phyloP scores from a whole-genome alignment of 129 eudicot genomes.

The Flaveria trinervia region DNA sequence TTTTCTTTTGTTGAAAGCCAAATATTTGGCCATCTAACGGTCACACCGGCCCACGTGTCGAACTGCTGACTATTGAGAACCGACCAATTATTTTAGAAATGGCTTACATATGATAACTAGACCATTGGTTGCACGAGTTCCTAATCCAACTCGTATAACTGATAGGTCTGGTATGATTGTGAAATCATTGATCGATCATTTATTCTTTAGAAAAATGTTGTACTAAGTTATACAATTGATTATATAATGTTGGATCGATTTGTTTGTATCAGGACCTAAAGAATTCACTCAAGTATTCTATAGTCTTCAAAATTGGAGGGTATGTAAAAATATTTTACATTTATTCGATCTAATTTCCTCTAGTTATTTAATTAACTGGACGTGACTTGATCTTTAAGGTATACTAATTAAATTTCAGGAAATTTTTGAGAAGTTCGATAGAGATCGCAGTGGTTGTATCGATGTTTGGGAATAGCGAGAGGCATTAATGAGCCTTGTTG shows the following conservation, averaged over 20 bases:
- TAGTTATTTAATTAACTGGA: not conserved
- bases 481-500: slow-evolving; percentile 57
- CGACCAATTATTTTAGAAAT: too few relatives aligned
- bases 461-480: slow-evolving; percentile 66
- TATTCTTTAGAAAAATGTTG: not conserved
- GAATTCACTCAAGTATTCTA: slow-evolving; percentile 66
- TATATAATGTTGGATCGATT: too few relatives aligned
- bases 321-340: slow-evolving; percentile 16
- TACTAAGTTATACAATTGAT: too few relatives aligned
- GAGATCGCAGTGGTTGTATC: slow-evolving; percentile 73
- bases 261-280: slow-evolving; percentile 57
- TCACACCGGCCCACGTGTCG: too few relatives aligned
- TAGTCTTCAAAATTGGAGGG: slow-evolving; percentile 91
- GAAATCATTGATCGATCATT: too few relatives aligned
- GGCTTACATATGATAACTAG: too few relatives aligned
- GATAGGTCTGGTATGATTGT: too few relatives aligned
- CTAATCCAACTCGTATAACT: too few relatives aligned
- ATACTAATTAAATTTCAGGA: slow-evolving; percentile 30
- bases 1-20: too few relatives aligned
- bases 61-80: too few relatives aligned
- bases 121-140: too few relatives aligned
- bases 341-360: not conserved
- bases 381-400: not conserved
- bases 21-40: too few relatives aligned
- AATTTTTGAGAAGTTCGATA: slow-evolving; percentile 68